Conservation (phyloP, 805 yeast genomes). For the Wickerhamiella alocasiicola region DNA sequence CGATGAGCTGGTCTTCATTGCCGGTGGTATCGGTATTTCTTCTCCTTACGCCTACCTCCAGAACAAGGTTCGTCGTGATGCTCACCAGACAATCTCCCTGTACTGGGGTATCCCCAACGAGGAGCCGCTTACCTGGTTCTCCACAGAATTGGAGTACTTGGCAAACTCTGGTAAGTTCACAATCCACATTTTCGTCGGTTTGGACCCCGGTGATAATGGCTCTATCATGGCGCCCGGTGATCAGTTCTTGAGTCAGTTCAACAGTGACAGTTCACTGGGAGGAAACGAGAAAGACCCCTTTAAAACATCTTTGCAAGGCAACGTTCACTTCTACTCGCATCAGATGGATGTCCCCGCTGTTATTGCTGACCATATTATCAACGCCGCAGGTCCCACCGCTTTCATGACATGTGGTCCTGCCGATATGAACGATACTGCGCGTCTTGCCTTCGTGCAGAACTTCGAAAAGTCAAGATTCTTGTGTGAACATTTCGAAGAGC, state of each 20-base stretch:
- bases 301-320: slow-evolving; percentile 7
- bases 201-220: slow-evolving; percentile 10
- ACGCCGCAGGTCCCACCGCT: slow-evolving; percentile 12
- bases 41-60: slow-evolving; percentile 11
- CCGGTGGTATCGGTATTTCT: slow-evolving; percentile 13
- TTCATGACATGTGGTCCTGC: slow-evolving; percentile 20
- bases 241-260: slow-evolving; percentile 10
- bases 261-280: slow-evolving; percentile 5
- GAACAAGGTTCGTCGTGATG: slow-evolving; percentile 12
- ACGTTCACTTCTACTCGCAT: slow-evolving; percentile 11
- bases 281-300: slow-evolving; percentile 10
- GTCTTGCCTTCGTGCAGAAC: slow-evolving; percentile 17
- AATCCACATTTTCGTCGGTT: slow-evolving; percentile 11
- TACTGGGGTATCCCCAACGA: slow-evolving; percentile 14
- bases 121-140: slow-evolving; percentile 13
- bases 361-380: slow-evolving; percentile 7
- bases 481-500: slow-evolving; percentile 19
- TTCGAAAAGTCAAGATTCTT: slow-evolving; percentile 11
- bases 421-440: slow-evolving; percentile 16
- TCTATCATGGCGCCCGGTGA: slow-evolving; percentile 8
- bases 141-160: slow-evolving; percentile 9
- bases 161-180: slow-evolving; percentile 11
- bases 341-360: slow-evolving; percentile 10
- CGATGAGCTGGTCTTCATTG: slow-evolving; percentile 10
- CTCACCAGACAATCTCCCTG: slow-evolving; percentile 10